phyloP scores from a whole-genome alignment of 2,329 filamentous ascomycete genomes.

The Juglanconis oblonga region DNA sequence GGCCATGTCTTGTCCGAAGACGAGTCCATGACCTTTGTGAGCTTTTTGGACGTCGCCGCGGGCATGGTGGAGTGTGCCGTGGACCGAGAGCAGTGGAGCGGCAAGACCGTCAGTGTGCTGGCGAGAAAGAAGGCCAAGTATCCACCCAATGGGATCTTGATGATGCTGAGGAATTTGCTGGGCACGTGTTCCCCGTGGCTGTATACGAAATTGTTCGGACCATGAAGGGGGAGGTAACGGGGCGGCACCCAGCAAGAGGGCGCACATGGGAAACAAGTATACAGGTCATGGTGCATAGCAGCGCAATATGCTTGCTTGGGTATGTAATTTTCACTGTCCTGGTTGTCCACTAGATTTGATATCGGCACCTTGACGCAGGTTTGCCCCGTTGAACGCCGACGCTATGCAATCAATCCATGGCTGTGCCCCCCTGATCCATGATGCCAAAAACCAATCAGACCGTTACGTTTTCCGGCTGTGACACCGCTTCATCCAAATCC shows the following conservation, averaged over 20 bases:
- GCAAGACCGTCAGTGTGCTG: constrained; percentile 1
- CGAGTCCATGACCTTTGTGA: constrained; percentile 7
- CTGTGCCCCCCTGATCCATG: not conserved
- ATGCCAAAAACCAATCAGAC: not conserved
- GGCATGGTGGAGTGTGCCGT: constrained; percentile 8
- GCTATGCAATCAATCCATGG: constrained; percentile 3
- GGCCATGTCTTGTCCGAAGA: constrained; percentile 3
- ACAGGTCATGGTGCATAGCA: not conserved
- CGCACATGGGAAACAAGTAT: not conserved
- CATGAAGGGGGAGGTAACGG: too few species aligned
- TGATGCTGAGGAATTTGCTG: not conserved
- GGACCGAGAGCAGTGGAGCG: not conserved
- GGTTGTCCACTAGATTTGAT: not conserved
- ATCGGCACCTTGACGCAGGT: not conserved
- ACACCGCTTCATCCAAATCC: not conserved
- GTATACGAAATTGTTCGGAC: too few species aligned
- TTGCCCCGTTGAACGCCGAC: constrained; percentile 1
- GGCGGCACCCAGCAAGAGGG: too few species aligned
- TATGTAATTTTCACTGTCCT: not conserved
- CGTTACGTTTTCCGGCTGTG: not conserved
- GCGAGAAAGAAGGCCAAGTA: not conserved
- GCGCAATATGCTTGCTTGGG: not conserved
- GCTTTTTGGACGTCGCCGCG: constrained; percentile 5
- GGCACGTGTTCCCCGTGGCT: not conserved
- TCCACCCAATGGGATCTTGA: not conserved